These are phyloP conservation scores for Crithidia thermophila DNA, from an alignment of 208 protist species.

Conservation along the genomic window DNA sequence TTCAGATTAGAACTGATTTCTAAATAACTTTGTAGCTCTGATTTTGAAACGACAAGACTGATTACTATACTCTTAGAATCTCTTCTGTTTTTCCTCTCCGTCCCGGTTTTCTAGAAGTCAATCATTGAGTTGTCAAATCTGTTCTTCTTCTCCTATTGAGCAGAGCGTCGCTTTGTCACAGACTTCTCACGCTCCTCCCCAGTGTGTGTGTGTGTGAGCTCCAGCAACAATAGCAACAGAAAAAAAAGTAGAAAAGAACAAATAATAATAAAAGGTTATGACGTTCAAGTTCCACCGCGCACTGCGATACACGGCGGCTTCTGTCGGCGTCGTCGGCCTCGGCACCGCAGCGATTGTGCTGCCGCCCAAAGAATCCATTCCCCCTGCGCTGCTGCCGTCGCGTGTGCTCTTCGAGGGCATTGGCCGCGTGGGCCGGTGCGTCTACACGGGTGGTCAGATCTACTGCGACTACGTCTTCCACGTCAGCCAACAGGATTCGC, in stretches of 20 bases:
- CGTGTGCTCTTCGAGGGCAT: constrained; percentile 83
- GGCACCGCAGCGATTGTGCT: constrained; percentile 43
- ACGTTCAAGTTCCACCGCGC: constrained; percentile 14
- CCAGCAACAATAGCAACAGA: not conserved
- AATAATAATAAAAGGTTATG: constrained; percentile 2
- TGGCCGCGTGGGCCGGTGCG: constrained; percentile 80
- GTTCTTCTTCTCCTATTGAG: too few species aligned
- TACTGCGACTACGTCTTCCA: constrained; percentile 76
- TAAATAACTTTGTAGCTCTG: too few species aligned
- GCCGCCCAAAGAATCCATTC: constrained; percentile 75
- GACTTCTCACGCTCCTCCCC: too few species aligned
- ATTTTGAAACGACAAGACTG: too few species aligned
- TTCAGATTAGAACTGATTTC: too few species aligned
- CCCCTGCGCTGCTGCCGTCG: constrained; percentile 55
- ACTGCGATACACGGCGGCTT: constrained; percentile 29
- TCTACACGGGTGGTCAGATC: constrained; percentile 58
- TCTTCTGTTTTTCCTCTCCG: too few species aligned
- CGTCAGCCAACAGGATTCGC: constrained; percentile 37
- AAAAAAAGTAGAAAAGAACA: constrained; percentile 5
- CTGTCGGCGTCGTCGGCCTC: constrained; percentile 22
- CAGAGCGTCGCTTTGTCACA: too few species aligned
- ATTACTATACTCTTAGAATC: too few species aligned
- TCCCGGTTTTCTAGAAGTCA: too few species aligned
- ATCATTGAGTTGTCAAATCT: too few species aligned
- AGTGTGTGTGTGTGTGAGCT: not conserved